Conservation (phyloP, 352 stramenopile species). For the Elongisporangium senticosum region DNA sequence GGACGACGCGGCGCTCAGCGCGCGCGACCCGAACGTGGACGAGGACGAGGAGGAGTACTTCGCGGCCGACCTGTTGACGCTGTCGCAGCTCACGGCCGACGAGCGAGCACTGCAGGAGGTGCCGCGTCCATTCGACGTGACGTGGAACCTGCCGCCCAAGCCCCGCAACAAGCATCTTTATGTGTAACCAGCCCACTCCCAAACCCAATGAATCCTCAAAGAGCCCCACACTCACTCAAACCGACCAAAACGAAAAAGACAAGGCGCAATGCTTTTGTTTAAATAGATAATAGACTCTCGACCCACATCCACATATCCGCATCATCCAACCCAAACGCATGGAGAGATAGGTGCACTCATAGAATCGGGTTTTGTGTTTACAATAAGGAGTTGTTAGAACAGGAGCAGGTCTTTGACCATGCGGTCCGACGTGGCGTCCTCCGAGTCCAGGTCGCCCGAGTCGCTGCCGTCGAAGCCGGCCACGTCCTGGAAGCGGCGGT, state of each 20-base stretch:
- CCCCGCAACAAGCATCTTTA: conserved; percentile 79
- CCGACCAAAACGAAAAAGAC: conserved; percentile 4
- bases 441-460: conserved; percentile 33
- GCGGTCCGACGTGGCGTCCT: conserved; percentile 69
- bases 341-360: conserved; percentile 1
- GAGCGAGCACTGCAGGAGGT: conserved; percentile 31
- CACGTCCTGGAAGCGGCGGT: conserved; percentile 61
- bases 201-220: conserved; percentile 1
- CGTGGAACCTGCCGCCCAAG: conserved; percentile 50
- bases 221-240: conserved; percentile 1
- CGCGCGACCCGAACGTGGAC: conserved; percentile 5
- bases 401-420: conserved; percentile 85
- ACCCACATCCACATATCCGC: conserved; percentile 4
- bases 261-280: conserved; percentile 9
- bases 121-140: conserved; percentile 68
- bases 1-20: background rate
- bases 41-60: conserved; percentile 42
- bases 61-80: conserved; percentile 26
- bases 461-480: conserved; percentile 24
- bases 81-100: conserved; percentile 30
- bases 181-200: conserved; percentile 26
- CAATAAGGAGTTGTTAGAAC: conserved; percentile 37
- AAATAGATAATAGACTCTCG: conserved; percentile 16
- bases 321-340: background rate
- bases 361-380: background rate